Evolutionary conservation across 257 asterid species (phyloP).

Genomic region (Nicotiana knightiana): DNA sequence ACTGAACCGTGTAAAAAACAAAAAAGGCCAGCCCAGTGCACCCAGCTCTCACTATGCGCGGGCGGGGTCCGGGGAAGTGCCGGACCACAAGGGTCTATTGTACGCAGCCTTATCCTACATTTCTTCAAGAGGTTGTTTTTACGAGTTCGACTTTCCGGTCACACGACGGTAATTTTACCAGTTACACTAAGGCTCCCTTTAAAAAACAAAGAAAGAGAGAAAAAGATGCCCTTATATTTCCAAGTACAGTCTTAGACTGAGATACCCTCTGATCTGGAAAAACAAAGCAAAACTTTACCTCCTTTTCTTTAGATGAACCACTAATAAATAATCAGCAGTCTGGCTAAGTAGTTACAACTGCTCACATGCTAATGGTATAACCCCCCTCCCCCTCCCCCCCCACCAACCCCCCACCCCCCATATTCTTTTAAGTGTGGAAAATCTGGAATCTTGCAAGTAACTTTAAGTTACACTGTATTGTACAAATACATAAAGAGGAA

Average conservation of each 20-base stretch:
- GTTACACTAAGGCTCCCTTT: too few relatives aligned
- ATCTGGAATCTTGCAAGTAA: too few relatives aligned
- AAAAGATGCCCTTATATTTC: neutral
- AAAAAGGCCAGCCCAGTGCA: too few relatives aligned
- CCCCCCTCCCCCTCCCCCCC: neutral
- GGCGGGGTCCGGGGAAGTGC: too few relatives aligned
- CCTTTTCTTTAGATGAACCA: neutral
- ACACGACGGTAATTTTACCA: too few relatives aligned
- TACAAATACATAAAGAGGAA: conserved; percentile 27
- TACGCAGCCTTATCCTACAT: too few relatives aligned
- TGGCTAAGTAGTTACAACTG: conserved; percentile 24
- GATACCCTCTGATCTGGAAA: conserved; percentile 6
- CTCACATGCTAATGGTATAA: conserved; percentile 35
- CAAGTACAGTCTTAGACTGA: neutral
- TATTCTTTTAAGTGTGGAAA: neutral
- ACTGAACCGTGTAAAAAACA: neutral
- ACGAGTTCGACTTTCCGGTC: too few relatives aligned
- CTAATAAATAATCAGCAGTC: neutral
- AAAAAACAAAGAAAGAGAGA: neutral
- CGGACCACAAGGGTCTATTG: too few relatives aligned
- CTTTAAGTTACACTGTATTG: conserved; percentile 12
- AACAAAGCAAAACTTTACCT: conserved; percentile 17
- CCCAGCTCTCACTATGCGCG: too few relatives aligned
- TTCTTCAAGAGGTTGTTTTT: too few relatives aligned
- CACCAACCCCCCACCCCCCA: neutral